A percentile compares a stretch with the other conserved stretches of the same genome.
Evolutionary conservation across 1,139 yeast genomes (phyloP).

Genomic region (Yamadazyma friedrichii): DNA sequence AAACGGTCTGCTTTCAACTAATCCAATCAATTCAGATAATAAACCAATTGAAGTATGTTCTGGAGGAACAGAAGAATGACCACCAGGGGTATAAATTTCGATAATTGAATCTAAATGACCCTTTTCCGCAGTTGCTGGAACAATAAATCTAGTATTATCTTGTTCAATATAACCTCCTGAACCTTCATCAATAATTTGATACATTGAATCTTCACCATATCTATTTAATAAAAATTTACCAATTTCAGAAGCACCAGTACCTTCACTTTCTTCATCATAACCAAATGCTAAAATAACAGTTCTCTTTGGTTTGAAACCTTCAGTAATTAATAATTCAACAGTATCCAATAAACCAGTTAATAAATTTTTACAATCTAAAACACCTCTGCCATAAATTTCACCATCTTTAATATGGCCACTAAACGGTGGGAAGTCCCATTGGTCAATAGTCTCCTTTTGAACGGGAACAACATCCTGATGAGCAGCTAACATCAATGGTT

Average conservation of each 20-base stretch:
- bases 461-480: constrained; percentile 54
- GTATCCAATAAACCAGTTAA: constrained; percentile 42
- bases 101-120: constrained; percentile 41
- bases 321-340: constrained; percentile 37
- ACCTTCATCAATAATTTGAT: constrained; percentile 49
- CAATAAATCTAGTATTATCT: constrained; percentile 49
- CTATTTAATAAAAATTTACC: constrained; percentile 25
- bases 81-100: constrained; percentile 44
- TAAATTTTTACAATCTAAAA: constrained; percentile 45
- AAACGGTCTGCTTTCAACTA: constrained; percentile 37
- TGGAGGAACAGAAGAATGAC: constrained; percentile 50
- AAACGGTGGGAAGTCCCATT: constrained; percentile 47
- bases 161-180: constrained; percentile 28
- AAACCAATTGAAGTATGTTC: constrained; percentile 48
- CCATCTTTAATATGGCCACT: constrained; percentile 41
- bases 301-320: constrained; percentile 39
- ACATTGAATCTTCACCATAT: constrained; percentile 41
- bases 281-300: constrained; percentile 47
- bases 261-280: constrained; percentile 48
- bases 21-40: constrained; percentile 35
- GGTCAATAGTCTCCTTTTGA: constrained; percentile 34
- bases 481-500: constrained; percentile 45
- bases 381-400: constrained; percentile 46
- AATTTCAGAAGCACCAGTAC: constrained; percentile 35
- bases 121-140: constrained; percentile 54